Evolutionary conservation across 129 eudicot species (phyloP).

Genomic region (Chrysanthemum makinoi): DNA sequence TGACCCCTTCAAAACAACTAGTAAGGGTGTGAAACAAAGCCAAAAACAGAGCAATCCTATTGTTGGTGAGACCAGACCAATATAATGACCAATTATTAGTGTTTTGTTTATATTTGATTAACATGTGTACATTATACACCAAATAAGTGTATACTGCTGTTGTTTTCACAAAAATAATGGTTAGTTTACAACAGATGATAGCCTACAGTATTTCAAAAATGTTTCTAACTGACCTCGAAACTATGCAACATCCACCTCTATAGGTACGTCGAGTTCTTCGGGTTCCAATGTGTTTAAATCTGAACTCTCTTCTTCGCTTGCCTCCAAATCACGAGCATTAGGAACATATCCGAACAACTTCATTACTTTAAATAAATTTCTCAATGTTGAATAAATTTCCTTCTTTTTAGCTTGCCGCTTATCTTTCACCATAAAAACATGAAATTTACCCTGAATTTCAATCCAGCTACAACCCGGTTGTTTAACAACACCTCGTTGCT

Average conservation of each 20-base stretch:
- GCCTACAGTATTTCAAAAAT: no score
- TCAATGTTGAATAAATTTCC: conserved; percentile 31
- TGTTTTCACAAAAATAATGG: neutral
- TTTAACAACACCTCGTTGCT: conserved; percentile 17
- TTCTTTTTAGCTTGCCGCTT: conserved; percentile 8
- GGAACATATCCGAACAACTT: neutral
- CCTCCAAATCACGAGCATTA: conserved; percentile 31
- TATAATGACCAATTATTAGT: no score
- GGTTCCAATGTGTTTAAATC: neutral
- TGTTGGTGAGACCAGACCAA: no score
- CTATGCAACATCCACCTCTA: conserved; percentile 10
- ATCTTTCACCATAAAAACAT: no score
- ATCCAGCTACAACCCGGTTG: conserved; percentile 51
- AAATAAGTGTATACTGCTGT: no score
- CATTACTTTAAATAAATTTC: neutral
- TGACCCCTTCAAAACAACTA: no score
- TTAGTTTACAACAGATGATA: neutral
- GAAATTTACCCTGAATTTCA: conserved; percentile 13
- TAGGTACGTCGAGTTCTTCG: conserved; percentile 6
- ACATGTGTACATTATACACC: no score
- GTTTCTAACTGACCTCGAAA: neutral
- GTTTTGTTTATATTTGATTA: no score
- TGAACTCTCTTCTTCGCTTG: conserved; percentile 21
- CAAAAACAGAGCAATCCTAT: no score
- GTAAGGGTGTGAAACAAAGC: no score